Percentiles rank a stretch among this genome's conserved stretches.
Evolutionary conservation across 768 basidiomycete genomes (phyloP).

Genomic region (Rhodosporidiobolus sp.): DNA sequence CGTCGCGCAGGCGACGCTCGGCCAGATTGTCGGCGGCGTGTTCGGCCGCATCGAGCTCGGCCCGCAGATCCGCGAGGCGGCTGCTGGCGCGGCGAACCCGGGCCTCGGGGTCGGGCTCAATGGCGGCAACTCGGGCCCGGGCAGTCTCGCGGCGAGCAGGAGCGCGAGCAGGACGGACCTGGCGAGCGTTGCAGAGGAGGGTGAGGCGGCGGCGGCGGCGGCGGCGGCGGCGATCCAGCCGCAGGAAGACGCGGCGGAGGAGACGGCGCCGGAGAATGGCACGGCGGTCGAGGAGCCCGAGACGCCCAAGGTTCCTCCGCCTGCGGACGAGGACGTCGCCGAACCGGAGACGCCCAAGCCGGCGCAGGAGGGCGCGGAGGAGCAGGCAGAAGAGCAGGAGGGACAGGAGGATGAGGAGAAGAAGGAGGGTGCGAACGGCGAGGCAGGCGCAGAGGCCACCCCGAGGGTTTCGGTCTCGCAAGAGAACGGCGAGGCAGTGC

Average conservation of each 20-base stretch:
- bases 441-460: background rate
- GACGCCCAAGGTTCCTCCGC: background rate
- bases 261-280: too few species aligned
- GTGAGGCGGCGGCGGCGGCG: background rate
- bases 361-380: background rate
- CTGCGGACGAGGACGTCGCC: background rate
- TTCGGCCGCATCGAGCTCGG: conserved; percentile 61
- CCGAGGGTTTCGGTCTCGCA: conserved; percentile 16
- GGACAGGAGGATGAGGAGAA: background rate
- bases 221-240: background rate
- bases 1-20: conserved; percentile 95
- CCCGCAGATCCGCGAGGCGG: conserved; percentile 16
- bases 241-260: background rate
- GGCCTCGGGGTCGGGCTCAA: background rate
- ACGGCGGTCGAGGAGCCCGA: background rate
- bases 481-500: background rate
- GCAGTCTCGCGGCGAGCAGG: conserved; percentile 1
- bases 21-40: conserved; percentile 96
- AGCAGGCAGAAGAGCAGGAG: background rate
- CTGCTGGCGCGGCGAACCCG: background rate
- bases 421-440: background rate
- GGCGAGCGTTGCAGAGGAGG: conserved; percentile 30
- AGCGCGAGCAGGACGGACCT: conserved; percentile 29
- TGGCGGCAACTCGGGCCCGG: background rate
- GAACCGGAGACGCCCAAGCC: background rate